Conservation (phyloP, 139 green algal genomes). For the Bryopsis sp. region DNA sequence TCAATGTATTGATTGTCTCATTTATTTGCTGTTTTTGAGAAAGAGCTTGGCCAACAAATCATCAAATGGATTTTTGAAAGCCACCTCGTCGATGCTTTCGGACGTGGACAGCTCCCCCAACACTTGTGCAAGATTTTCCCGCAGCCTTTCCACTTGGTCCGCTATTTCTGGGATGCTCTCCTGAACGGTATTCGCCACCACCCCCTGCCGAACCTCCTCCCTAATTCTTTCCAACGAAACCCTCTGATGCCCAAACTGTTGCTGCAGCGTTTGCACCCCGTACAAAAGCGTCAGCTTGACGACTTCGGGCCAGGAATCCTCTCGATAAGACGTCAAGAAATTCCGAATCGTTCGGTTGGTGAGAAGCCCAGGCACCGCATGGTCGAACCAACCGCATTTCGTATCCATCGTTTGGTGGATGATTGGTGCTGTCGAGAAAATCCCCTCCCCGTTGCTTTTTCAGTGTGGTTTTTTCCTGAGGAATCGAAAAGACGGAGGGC, state of each 20-base stretch:
- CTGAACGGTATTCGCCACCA: background rate
- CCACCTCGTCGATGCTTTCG: background rate
- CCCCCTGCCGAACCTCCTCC: background rate
- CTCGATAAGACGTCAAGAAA: background rate
- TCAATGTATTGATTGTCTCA: no score
- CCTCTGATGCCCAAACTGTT: no score
- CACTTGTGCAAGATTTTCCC: background rate
- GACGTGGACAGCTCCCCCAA: no score
- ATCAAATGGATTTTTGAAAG: background rate
- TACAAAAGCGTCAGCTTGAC: slow-evolving; percentile 12
- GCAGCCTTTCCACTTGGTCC: background rate
- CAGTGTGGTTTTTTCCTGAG: no score
- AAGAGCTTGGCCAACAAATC: background rate
- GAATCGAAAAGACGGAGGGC: no score
- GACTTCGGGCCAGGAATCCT: slow-evolving; percentile 8
- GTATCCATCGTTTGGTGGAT: no score
- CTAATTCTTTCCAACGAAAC: background rate
- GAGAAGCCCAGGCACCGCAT: background rate
- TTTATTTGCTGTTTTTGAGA: background rate
- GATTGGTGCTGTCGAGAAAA: no score
- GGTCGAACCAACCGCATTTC: slow-evolving; percentile 17
- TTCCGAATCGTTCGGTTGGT: slow-evolving; percentile 12
- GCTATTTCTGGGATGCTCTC: background rate
- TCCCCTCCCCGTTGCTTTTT: no score
- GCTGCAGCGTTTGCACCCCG: background rate